Conservation (phyloP, 805 yeast species). For the Saturnispora ahearnii region DNA sequence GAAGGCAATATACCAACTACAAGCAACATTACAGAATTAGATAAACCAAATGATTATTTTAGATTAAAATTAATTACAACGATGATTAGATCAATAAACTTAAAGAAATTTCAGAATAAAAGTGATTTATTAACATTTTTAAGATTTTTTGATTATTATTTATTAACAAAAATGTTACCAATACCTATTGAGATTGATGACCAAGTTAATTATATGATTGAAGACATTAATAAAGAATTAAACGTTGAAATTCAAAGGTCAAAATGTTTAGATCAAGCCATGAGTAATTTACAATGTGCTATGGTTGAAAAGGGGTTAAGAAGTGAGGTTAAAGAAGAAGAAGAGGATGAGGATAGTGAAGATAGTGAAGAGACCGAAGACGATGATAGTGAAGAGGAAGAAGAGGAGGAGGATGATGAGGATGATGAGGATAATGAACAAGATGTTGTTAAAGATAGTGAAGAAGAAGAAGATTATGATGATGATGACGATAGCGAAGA, state of each 20-base stretch:
- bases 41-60: slow-evolving; percentile 61
- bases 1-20: slow-evolving; percentile 47
- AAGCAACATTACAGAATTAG: slow-evolving; percentile 35
- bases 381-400: slow-evolving; percentile 24
- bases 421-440: slow-evolving; percentile 22
- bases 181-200: slow-evolving; percentile 46
- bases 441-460: slow-evolving; percentile 22
- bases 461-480: slow-evolving; percentile 13
- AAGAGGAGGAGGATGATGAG: slow-evolving; percentile 16
- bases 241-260: slow-evolving; percentile 34
- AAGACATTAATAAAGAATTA: slow-evolving; percentile 5
- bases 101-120: slow-evolving; percentile 7
- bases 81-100: slow-evolving; percentile 29
- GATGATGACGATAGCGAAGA: slow-evolving; percentile 26
- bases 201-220: slow-evolving; percentile 34
- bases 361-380: slow-evolving; percentile 20
- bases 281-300: slow-evolving; percentile 30
- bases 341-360: slow-evolving; percentile 13
- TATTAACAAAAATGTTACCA: slow-evolving; percentile 50
- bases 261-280: slow-evolving; percentile 43
- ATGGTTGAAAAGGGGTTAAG: slow-evolving; percentile 15
- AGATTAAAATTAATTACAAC: slow-evolving; percentile 49
- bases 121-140: slow-evolving; percentile 34
- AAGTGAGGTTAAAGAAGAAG: slow-evolving; percentile 12
- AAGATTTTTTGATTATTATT: slow-evolving; percentile 63